Evolutionary conservation across 208 protist genomes (phyloP).

Genomic region (Acanthamoeba sp.): DNA sequence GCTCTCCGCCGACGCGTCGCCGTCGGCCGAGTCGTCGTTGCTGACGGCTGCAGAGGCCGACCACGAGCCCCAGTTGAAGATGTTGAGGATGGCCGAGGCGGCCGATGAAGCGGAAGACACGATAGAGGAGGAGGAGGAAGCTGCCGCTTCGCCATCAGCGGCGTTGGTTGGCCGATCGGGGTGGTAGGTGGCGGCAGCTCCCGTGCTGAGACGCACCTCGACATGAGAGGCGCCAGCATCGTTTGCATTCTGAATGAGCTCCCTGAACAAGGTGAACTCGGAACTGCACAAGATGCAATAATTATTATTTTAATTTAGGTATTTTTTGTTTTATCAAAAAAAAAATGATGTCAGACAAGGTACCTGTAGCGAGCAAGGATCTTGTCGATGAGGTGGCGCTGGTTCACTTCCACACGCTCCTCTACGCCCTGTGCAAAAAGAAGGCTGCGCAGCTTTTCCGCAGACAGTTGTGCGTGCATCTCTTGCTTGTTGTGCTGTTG

Average conservation of each 20-base stretch:
- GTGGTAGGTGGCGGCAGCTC: background rate
- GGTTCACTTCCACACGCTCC: conserved; percentile 79
- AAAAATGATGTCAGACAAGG: background rate
- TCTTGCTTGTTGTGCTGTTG: background rate
- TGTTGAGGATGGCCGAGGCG: conserved; percentile 57
- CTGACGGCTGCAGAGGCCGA: background rate
- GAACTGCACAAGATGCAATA: background rate
- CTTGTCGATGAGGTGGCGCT: conserved; percentile 83
- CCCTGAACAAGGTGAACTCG: conserved; percentile 78
- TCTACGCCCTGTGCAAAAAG: conserved; percentile 68
- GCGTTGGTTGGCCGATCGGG: background rate
- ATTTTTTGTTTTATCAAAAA: background rate
- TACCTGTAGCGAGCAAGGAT: conserved; percentile 80
- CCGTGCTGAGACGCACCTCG: conserved; percentile 13
- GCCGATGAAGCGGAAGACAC: conserved; percentile 12
- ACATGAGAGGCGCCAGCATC: conserved; percentile 62
- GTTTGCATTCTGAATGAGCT: conserved; percentile 81
- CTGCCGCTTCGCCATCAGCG: background rate
- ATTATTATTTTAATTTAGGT: background rate
- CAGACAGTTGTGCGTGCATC: conserved; percentile 11
- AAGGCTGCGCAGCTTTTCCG: conserved; percentile 33
- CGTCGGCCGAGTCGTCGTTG: background rate
- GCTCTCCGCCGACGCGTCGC: background rate
- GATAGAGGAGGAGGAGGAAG: background rate
- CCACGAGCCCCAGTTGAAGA: conserved; percentile 51